phyloP scores from a whole-genome alignment of 2,329 filamentous ascomycete genomes.

The Penicillium sp. region DNA sequence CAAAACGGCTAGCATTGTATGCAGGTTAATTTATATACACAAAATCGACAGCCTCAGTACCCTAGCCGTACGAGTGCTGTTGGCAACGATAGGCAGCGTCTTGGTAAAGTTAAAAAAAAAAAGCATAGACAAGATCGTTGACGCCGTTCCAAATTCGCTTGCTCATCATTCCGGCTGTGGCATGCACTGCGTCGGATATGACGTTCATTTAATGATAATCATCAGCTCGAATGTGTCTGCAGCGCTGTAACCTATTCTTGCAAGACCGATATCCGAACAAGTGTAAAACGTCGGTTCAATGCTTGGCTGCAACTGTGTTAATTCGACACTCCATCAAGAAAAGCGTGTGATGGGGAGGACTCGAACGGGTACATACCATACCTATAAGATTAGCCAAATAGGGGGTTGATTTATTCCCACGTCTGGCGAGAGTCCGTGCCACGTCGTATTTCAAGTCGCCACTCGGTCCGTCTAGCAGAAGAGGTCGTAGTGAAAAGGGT shows the following conservation, averaged over 20 bases:
- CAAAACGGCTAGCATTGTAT: conserved; percentile 7
- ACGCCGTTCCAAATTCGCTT: background rate
- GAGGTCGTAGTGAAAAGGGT: background rate
- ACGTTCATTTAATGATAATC: background rate
- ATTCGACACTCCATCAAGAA: background rate
- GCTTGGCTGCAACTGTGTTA: background rate
- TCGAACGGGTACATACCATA: background rate
- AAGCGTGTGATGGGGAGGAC: background rate
- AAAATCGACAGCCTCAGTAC: background rate
- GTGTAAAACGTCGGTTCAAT: background rate
- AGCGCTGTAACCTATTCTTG: background rate
- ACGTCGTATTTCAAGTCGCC: background rate
- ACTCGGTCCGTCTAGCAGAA: background rate
- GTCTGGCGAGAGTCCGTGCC: background rate
- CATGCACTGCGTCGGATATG: background rate
- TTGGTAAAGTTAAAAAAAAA: background rate
- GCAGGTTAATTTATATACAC: conserved; percentile 14
- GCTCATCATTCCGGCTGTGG: background rate
- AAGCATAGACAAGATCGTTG: background rate
- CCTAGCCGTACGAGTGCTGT: background rate
- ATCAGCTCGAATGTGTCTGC: background rate
- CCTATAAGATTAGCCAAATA: conserved; percentile 2
- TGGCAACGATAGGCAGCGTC: background rate
- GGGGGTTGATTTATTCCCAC: background rate
- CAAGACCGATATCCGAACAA: background rate